Base-by-base conservation (phyloP, 345 rosid genomes). In the Garcia nutans region DNA sequence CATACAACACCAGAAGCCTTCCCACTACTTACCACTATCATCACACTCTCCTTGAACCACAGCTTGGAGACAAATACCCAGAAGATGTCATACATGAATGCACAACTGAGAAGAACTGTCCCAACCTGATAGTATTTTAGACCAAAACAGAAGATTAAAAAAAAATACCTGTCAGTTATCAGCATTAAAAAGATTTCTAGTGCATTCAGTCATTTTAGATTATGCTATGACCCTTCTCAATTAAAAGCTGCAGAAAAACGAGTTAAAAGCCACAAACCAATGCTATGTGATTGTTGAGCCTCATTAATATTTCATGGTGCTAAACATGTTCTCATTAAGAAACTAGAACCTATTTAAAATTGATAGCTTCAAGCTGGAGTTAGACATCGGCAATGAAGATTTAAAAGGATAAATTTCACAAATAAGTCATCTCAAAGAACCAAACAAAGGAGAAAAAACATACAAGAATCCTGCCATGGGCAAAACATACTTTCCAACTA, bases 21-120 rank as follows among this genome's bases (percentile, higher is more conserved):
- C 72, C 3, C 61, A 83, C 33, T 77, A 77, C 97, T 86, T 77
- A 93, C 99, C 90, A 90, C 99, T 82, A 96, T 96, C 99, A 96
- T 96, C 79, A 96, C 99, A 61, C 99, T 96, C 86, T 93, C 99
- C 77, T 89, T 89, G 87, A 96, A 93, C 99, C 88, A 89, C 90
- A 88, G 79, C 80, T 96, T 96, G n/a, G 98, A 93, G 83, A 88
- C 89, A 81, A 96, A 92, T 47, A 96, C 99, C 99, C 99, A 96
- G 85, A 96, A 96, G 86, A 96, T 93, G 82, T 96, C 99, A 62
- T 96, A 96, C 88, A 92, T 78, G 84, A 96, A 92, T 65, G 97
- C 98, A 79, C 97, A 96, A 77, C 98, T 83, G 73, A 96, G 95
- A 74, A 96, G 98, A 84, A 92, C 92, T 37, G 96, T 90, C 79